These are phyloP conservation scores for Royoungia palumana DNA, from an alignment of 768 basidiomycete species.

Conservation along the genomic window DNA sequence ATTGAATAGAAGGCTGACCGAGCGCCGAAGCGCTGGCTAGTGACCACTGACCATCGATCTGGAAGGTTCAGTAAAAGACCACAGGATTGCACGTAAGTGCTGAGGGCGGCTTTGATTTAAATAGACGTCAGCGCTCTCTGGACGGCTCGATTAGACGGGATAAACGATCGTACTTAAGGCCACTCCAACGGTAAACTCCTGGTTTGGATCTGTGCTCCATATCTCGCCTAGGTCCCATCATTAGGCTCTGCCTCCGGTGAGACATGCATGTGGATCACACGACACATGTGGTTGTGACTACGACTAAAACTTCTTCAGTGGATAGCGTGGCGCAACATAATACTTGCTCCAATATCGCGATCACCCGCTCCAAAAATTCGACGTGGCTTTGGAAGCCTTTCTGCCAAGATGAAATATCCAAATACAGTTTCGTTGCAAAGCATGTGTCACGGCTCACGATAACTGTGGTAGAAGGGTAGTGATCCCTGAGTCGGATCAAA, in stretches of 20 bases:
- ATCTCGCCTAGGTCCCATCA: slow-evolving; percentile 12
- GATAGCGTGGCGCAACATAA: slow-evolving; percentile 6
- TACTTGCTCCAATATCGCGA: slow-evolving; percentile 8
- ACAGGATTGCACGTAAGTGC: slow-evolving; percentile 8
- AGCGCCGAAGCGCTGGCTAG: too few relatives aligned
- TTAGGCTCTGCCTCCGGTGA: background rate
- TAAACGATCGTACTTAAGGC: slow-evolving; percentile 5
- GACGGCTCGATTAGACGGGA: slow-evolving; percentile 8
- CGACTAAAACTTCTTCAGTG: slow-evolving; percentile 15
- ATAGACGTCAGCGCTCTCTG: slow-evolving; percentile 6
- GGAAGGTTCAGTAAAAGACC: background rate
- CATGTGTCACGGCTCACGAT: slow-evolving; percentile 9
- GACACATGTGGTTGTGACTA: slow-evolving; percentile 7
- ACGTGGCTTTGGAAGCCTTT: background rate
- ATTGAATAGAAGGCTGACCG: slow-evolving; percentile 4
- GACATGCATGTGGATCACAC: slow-evolving; percentile 12
- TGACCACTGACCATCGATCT: slow-evolving; percentile 9
- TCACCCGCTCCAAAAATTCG: slow-evolving; percentile 11
- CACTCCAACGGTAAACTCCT: slow-evolving; percentile 3
- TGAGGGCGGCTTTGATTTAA: slow-evolving; percentile 9
- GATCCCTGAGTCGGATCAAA: slow-evolving; percentile 30
- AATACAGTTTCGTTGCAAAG: slow-evolving; percentile 10
- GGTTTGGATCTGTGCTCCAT: slow-evolving; percentile 20
- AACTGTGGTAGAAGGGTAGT: slow-evolving; percentile 10
- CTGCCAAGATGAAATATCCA: slow-evolving; percentile 5